Conservation (phyloP, 1,284 basidiomycete genomes). For the Heterobasidion annosum region DNA sequence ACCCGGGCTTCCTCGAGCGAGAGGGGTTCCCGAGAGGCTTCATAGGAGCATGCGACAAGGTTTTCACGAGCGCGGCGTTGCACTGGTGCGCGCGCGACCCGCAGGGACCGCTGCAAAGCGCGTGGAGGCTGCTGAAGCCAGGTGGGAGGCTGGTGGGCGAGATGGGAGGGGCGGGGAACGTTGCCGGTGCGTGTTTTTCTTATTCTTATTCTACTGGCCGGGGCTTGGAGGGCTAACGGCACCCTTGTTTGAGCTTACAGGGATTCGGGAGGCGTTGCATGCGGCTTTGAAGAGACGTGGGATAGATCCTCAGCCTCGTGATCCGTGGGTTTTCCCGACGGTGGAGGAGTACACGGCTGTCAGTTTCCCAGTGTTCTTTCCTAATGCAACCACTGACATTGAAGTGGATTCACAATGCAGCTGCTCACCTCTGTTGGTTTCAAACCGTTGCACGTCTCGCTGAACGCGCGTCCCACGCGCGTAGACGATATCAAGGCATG, state of each 20-base stretch:
- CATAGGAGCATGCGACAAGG: slow-evolving; percentile 39
- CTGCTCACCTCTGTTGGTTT: slow-evolving; percentile 52
- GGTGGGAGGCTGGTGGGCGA: slow-evolving; percentile 69
- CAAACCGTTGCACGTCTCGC: slow-evolving; percentile 40
- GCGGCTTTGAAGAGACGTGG: slow-evolving; percentile 44
- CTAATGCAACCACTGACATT: neutral
- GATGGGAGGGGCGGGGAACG: slow-evolving; percentile 73
- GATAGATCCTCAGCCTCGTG: slow-evolving; percentile 45
- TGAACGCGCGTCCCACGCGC: slow-evolving; percentile 64
- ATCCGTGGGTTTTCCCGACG: slow-evolving; percentile 84
- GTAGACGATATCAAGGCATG: slow-evolving; percentile 59
- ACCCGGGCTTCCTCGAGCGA: slow-evolving; percentile 22
- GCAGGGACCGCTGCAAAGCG: slow-evolving; percentile 48
- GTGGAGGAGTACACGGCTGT: slow-evolving; percentile 42
- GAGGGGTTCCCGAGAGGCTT: slow-evolving; percentile 13
- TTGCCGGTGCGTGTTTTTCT: slow-evolving; percentile 35
- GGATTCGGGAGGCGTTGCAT: slow-evolving; percentile 55
- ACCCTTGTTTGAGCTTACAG: slow-evolving; percentile 22
- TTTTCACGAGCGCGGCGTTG: slow-evolving; percentile 72
- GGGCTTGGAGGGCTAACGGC: slow-evolving; percentile 1
- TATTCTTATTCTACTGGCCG: neutral
- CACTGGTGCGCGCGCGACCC: slow-evolving; percentile 83
- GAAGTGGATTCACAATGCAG: slow-evolving; percentile 19
- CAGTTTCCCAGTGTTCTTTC: neutral
- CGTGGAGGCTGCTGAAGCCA: slow-evolving; percentile 50